Percentiles rank a stretch among this genome's conserved stretches.
Conservation (phyloP, 495 filamentous ascomycete species). For the Podospora tetraspora region DNA sequence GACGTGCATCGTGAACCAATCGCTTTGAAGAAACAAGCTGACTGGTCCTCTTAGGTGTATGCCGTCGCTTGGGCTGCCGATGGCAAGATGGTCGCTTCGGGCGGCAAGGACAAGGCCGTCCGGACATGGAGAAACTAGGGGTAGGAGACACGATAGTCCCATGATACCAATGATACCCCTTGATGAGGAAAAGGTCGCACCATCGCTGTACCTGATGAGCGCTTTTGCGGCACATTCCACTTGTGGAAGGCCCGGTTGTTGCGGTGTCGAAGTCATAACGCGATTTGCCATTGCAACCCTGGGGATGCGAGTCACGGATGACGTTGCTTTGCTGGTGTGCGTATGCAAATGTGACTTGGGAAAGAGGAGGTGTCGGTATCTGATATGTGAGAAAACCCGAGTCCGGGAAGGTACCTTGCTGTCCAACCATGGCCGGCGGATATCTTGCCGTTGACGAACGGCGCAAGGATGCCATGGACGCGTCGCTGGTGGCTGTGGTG, state of each 20-base stretch:
- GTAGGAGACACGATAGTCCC: neutral
- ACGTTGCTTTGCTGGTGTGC: neutral
- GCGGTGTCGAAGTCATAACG: neutral
- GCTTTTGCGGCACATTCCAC: neutral
- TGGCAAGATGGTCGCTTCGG: slow-evolving; percentile 49
- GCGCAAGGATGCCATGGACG: neutral
- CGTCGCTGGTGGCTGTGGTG: neutral
- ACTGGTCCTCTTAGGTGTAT: slow-evolving; percentile 37
- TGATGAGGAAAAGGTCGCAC: neutral
- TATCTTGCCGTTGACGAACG: neutral
- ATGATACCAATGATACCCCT: neutral
- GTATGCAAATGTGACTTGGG: neutral
- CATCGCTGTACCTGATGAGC: neutral
- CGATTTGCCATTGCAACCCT: neutral
- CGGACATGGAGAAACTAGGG: slow-evolving; percentile 66
- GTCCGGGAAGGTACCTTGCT: neutral
- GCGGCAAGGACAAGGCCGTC: slow-evolving; percentile 88
- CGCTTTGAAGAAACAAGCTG: neutral
- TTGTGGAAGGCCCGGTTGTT: neutral
- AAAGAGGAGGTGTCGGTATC: neutral
- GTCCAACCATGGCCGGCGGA: neutral
- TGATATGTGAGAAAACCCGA: neutral
- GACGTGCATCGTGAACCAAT: neutral
- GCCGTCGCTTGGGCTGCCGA: slow-evolving; percentile 53
- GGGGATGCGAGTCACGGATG: neutral